Conservation (phyloP, 441 rosid genomes). For the Erodium moschatum region DNA sequence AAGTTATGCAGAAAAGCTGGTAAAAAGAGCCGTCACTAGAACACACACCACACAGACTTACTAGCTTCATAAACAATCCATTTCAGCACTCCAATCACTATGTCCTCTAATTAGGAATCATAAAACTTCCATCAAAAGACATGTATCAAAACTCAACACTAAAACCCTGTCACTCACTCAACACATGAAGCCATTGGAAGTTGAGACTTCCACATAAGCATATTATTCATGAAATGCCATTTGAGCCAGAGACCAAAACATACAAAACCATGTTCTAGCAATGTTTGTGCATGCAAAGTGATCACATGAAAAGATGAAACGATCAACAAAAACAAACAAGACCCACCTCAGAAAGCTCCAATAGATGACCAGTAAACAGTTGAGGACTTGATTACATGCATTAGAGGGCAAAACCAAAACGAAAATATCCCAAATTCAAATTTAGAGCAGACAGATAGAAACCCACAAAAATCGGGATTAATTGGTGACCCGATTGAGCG, state of each 20-base stretch:
- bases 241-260: background rate
- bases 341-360: conserved; percentile 6
- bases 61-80: background rate
- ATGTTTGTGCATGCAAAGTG: conserved; percentile 3
- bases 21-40: background rate
- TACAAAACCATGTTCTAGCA: background rate
- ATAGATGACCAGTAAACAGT: background rate
- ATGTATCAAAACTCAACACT: background rate
- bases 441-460: too few species aligned
- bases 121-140: background rate
- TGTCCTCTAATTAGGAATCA: background rate
- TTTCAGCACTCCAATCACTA: background rate
- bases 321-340: background rate
- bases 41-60: background rate
- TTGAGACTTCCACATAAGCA: background rate
- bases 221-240: background rate
- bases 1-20: background rate
- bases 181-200: background rate
- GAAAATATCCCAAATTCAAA: too few species aligned
- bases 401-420: background rate
- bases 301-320: background rate
- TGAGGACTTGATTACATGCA: background rate
- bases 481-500: background rate
- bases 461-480: background rate
- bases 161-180: conserved; percentile 1